Evolutionary conservation across 1,284 basidiomycete genomes (phyloP).

Genomic region (Pascua sp.): DNA sequence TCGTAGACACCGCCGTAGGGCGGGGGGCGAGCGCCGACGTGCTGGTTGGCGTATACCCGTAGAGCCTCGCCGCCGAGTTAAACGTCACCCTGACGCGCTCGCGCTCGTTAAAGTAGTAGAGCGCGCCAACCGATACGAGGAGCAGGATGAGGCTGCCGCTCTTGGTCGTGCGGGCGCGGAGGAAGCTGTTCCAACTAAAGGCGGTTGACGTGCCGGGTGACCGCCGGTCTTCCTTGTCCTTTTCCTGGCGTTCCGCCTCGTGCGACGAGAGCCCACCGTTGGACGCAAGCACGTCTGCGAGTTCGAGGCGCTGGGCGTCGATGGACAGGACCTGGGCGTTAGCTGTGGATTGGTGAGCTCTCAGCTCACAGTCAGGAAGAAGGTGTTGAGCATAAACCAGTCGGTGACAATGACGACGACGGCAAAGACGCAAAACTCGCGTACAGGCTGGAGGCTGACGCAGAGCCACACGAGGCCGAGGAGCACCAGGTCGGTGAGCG

Average conservation of each 20-base stretch:
- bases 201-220: neutral
- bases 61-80: conserved; percentile 32
- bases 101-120: conserved; percentile 46
- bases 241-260: conserved; percentile 12
- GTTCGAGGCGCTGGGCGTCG: conserved; percentile 56
- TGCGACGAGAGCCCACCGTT: conserved; percentile 12
- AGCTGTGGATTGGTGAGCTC: neutral
- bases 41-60: conserved; percentile 39
- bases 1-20: conserved; percentile 16
- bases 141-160: conserved; percentile 71
- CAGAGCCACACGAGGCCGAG: conserved; percentile 74
- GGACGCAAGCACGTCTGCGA: conserved; percentile 45
- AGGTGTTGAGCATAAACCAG: conserved; percentile 67
- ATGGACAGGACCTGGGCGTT: conserved; percentile 52
- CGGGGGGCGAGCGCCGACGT: conserved; percentile 12
- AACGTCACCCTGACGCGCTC: conserved; percentile 15
- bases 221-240: conserved; percentile 9
- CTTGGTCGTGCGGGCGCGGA: conserved; percentile 69
- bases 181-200: conserved; percentile 48
- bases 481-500: conserved; percentile 79
- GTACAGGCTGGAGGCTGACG: conserved; percentile 69
- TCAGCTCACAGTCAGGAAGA: conserved; percentile 53
- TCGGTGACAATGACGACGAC: conserved; percentile 91
- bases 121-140: conserved; percentile 40
- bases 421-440: conserved; percentile 90